Evolutionary conservation across 2,329 filamentous ascomycete species (phyloP).

Genomic region (Talaromyces amestolkiae): DNA sequence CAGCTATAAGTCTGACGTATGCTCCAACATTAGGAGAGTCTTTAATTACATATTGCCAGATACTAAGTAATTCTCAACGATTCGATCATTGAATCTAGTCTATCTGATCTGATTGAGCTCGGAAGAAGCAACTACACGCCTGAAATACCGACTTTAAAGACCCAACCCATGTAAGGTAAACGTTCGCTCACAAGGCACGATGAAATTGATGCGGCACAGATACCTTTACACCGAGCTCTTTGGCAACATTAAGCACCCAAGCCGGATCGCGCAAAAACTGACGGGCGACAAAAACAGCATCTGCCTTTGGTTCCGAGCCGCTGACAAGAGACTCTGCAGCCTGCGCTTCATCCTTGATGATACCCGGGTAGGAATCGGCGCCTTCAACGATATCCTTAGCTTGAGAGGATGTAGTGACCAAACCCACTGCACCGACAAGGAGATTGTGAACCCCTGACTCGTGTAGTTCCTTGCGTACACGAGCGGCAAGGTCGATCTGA

Average conservation of each 20-base stretch:
- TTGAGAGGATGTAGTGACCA: conserved; percentile 43
- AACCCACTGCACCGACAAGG: conserved; percentile 53
- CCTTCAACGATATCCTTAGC: conserved; percentile 9
- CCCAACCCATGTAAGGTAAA: background rate
- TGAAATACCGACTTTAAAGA: too few species aligned
- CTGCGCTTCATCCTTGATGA: conserved; percentile 23
- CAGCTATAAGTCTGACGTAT: background rate
- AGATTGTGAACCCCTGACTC: conserved; percentile 36
- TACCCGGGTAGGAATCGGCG: background rate
- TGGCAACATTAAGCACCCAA: conserved; percentile 54
- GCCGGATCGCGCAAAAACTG: conserved; percentile 57
- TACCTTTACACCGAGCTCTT: conserved; percentile 49
- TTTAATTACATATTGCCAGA: background rate
- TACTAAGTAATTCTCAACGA: background rate
- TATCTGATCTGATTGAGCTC: background rate
- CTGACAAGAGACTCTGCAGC: conserved; percentile 29
- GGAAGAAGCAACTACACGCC: background rate
- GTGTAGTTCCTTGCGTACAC: conserved; percentile 43
- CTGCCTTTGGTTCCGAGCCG: conserved; percentile 36
- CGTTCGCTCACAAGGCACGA: conserved; percentile 22
- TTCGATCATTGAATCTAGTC: background rate
- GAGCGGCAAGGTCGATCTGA: conserved; percentile 33
- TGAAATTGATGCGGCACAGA: conserved; percentile 50
- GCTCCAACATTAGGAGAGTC: background rate
- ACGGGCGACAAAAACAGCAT: conserved; percentile 52